Percentiles rank a stretch among this genome's conserved stretches.
phyloP scores from a whole-genome alignment of 176 grass and related monocot genomes.

The Oryza punctata region DNA sequence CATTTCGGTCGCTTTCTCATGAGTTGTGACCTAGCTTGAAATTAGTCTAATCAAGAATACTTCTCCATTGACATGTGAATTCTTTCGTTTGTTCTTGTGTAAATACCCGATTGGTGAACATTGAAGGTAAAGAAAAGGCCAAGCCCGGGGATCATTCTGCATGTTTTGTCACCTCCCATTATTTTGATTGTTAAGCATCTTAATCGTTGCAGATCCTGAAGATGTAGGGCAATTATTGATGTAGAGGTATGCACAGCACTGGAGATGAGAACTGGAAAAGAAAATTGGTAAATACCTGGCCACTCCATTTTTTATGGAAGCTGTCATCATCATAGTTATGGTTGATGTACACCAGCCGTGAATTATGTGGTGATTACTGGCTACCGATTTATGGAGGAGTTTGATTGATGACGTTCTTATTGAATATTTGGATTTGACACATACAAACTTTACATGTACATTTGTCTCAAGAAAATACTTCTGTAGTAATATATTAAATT shows the following conservation, averaged over 20 bases:
- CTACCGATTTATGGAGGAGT: background rate
- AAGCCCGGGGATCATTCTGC: background rate
- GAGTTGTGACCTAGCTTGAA: background rate
- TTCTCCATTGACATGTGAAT: background rate
- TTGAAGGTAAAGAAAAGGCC: background rate
- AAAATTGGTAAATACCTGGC: background rate
- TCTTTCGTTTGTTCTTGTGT: background rate
- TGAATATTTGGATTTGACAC: background rate
- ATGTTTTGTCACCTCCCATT: background rate
- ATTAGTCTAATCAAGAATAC: background rate
- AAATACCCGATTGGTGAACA: background rate
- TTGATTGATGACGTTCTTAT: background rate
- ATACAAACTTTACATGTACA: background rate
- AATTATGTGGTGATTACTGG: background rate
- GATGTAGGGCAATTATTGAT: background rate
- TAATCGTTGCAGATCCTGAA: background rate
- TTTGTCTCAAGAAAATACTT: background rate
- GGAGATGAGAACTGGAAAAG: background rate
- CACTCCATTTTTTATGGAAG: background rate
- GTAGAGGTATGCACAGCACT: background rate
- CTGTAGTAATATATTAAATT: no score
- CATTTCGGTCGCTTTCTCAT: background rate
- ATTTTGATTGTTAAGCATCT: background rate
- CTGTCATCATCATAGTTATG: background rate
- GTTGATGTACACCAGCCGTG: background rate